These are phyloP conservation scores for Immersiella caudata DNA, from an alignment of 495 filamentous ascomycete genomes.

Conservation along the genomic window DNA sequence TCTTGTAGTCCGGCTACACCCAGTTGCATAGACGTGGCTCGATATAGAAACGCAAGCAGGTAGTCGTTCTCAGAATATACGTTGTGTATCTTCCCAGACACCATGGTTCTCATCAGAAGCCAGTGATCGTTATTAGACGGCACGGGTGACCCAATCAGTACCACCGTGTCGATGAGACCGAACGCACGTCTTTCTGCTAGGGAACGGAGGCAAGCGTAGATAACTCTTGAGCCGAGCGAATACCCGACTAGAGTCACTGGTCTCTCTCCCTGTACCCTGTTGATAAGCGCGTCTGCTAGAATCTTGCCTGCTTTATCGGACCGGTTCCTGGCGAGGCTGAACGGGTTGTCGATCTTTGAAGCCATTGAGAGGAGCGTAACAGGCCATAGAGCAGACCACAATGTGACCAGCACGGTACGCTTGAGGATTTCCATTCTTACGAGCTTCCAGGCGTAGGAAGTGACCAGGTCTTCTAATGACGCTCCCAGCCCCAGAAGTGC, in stretches of 20 bases:
- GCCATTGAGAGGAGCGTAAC: constrained; percentile 68
- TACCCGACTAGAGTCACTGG: constrained; percentile 85
- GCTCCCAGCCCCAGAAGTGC: constrained; percentile 75
- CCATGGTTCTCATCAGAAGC: constrained; percentile 69
- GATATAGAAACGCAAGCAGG: constrained; percentile 76
- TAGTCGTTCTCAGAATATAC: constrained; percentile 78
- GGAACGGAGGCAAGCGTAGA: constrained; percentile 71
- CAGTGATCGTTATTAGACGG: constrained; percentile 68
- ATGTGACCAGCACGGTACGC: constrained; percentile 71
- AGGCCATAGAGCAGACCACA: constrained; percentile 78
- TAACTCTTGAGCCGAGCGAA: constrained; percentile 79
- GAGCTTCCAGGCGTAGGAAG: constrained; percentile 69
- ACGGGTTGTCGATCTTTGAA: constrained; percentile 79
- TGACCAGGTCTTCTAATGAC: constrained; percentile 66
- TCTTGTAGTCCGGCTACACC: constrained; percentile 75
- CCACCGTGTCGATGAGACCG: constrained; percentile 76
- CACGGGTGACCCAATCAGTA: constrained; percentile 79
- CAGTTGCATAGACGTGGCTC: constrained; percentile 72
- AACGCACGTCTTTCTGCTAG: constrained; percentile 74
- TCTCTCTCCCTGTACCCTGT: constrained; percentile 80
- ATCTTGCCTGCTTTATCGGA: constrained; percentile 82
- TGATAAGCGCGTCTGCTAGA: constrained; percentile 82
- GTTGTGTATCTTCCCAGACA: constrained; percentile 73
- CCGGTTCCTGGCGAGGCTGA: constrained; percentile 72
- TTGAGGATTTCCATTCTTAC: constrained; percentile 73